Evolutionary conservation across 2,329 filamentous ascomycete species (phyloP).

Genomic region (Allantophomopsis lycopodina): DNA sequence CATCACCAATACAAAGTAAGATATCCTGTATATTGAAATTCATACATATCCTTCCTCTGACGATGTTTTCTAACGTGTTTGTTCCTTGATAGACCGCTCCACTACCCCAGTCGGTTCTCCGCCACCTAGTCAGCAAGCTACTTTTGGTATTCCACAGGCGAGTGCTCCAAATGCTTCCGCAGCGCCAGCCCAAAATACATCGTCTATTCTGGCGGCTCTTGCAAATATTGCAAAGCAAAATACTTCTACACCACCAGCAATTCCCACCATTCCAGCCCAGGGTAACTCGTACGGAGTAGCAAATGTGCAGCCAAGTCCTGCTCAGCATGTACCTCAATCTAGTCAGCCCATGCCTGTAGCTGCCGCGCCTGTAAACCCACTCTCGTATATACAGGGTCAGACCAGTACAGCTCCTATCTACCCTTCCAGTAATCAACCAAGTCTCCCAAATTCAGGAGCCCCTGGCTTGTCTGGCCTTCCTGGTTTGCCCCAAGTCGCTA

Average conservation of each 20-base stretch:
- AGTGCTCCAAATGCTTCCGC: slow-evolving; percentile 16
- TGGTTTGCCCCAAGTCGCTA: slow-evolving; percentile 20
- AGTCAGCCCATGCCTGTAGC: slow-evolving; percentile 47
- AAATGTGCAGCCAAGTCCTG: slow-evolving; percentile 27
- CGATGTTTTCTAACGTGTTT: slow-evolving; percentile 24
- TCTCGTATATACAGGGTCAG: slow-evolving; percentile 5
- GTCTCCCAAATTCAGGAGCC: slow-evolving; percentile 14
- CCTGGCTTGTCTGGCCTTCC: slow-evolving; percentile 19
- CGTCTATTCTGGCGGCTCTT: slow-evolving; percentile 62
- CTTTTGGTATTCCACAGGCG: slow-evolving; percentile 18
- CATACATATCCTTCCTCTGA: slow-evolving; percentile 4
- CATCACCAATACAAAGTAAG: slow-evolving; percentile 50
- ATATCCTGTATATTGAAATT: slow-evolving; percentile 15
- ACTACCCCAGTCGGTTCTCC: slow-evolving; percentile 56
- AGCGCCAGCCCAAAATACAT: slow-evolving; percentile 35
- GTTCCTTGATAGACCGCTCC: slow-evolving; percentile 39
- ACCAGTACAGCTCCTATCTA: slow-evolving; percentile 18
- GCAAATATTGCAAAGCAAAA: slow-evolving; percentile 72
- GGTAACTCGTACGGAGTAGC: slow-evolving; percentile 27
- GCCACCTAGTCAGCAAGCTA: slow-evolving; percentile 23
- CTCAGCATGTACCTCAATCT: slow-evolving; percentile 18
- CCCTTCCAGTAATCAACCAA: slow-evolving; percentile 22
- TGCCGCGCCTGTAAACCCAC: slow-evolving; percentile 13
- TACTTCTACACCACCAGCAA: slow-evolving; percentile 27
- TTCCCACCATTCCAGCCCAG: slow-evolving; percentile 9